A percentile compares a stretch with the other conserved stretches of the same genome.
phyloP scores from a whole-genome alignment of 305 asterid species.

The Plantago coronopus region DNA sequence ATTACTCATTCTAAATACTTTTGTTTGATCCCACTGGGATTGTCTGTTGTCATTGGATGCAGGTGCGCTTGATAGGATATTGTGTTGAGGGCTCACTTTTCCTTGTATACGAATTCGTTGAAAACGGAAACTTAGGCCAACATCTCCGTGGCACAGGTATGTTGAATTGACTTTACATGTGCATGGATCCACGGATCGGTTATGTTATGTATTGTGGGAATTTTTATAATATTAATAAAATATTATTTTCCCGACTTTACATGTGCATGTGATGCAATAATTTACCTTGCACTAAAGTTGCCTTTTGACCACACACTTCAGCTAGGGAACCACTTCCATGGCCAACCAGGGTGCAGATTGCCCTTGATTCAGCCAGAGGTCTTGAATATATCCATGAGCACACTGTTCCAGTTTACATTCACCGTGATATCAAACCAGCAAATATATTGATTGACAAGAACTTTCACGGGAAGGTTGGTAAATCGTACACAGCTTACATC shows the following conservation, averaged over 20 bases:
- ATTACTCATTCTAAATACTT: neutral
- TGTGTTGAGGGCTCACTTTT: constrained; percentile 94
- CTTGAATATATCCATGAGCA: constrained; percentile 96
- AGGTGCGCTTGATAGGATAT: constrained; percentile 96
- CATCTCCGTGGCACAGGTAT: constrained; percentile 83
- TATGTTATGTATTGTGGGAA: too few relatives aligned
- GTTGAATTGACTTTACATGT: constrained; percentile 19
- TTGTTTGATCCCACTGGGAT: neutral
- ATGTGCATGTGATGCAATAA: constrained; percentile 5
- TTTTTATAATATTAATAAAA: too few relatives aligned
- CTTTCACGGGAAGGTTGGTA: constrained; percentile 75
- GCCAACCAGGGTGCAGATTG: constrained; percentile 86
- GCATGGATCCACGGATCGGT: too few relatives aligned
- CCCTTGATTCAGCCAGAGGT: constrained; percentile 95
- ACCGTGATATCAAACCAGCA: constrained; percentile 92
- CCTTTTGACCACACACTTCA: constrained; percentile 26
- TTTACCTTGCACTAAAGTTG: constrained; percentile 10
- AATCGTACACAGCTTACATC: constrained; percentile 2
- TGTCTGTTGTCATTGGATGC: constrained; percentile 24
- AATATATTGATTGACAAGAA: constrained; percentile 87
- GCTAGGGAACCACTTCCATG: constrained; percentile 78
- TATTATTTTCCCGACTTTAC: too few relatives aligned
- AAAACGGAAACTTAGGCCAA: constrained; percentile 85
- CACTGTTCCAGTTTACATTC: constrained; percentile 88
- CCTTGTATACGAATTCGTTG: constrained; percentile 86